Conservation (phyloP, 305 asterid genomes). For the Fraxinus angustifolia region DNA sequence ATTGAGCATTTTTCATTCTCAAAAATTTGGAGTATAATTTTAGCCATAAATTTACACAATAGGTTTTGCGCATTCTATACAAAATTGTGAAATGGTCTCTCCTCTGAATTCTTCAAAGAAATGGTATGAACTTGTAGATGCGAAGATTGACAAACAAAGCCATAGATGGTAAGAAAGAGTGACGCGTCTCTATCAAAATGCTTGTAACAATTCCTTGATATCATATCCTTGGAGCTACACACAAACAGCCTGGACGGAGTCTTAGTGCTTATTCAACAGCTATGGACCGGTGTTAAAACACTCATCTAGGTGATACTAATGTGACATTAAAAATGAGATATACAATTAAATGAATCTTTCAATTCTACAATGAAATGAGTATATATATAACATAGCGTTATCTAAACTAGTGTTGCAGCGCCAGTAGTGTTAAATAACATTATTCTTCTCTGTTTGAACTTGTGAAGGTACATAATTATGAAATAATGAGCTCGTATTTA, state of each 20-base stretch:
- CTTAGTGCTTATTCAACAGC: background rate
- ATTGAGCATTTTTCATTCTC: background rate
- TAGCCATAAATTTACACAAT: background rate
- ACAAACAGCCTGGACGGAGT: background rate
- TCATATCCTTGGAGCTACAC: constrained; percentile 79
- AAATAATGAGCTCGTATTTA: background rate
- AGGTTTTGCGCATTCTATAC: background rate
- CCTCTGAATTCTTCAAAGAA: too few relatives aligned
- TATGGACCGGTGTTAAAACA: background rate
- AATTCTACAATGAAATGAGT: too few relatives aligned
- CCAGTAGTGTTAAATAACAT: too few relatives aligned
- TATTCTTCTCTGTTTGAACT: background rate
- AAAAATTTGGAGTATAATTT: background rate
- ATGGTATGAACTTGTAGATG: background rate
- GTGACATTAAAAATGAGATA: too few relatives aligned
- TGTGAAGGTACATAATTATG: background rate
- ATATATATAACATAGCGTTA: too few relatives aligned
- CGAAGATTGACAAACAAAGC: background rate
- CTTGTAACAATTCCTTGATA: constrained; percentile 77
- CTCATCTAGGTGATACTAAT: too few relatives aligned
- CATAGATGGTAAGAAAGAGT: background rate
- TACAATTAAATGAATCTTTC: too few relatives aligned
- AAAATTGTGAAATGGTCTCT: too few relatives aligned
- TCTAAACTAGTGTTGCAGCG: too few relatives aligned
- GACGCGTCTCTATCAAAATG: constrained; percentile 34